Percentiles rank a stretch among this genome's conserved stretches.
Conservation (phyloP, 139 green algal species). For the Picochlorum sp. region DNA sequence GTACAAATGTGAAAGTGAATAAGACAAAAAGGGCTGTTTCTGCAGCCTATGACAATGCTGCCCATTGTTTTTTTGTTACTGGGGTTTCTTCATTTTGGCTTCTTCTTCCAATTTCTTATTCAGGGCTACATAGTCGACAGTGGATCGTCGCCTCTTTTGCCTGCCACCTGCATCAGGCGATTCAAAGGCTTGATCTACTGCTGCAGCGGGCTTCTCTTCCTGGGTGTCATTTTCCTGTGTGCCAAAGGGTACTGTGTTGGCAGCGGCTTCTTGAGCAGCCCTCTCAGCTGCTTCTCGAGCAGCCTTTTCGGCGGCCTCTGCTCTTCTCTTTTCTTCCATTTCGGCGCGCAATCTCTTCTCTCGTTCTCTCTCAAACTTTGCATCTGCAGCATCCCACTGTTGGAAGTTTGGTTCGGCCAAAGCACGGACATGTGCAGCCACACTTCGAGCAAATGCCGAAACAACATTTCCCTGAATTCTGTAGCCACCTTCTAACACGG, state of each 20-base stretch:
- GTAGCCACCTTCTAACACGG: slow-evolving; percentile 85
- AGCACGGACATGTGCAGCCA: slow-evolving; percentile 74
- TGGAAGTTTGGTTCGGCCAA: slow-evolving; percentile 45
- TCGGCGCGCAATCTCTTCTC: slow-evolving; percentile 28
- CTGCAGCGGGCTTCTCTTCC: not conserved
- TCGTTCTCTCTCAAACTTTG: slow-evolving; percentile 33
- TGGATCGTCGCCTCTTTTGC: slow-evolving; percentile 42
- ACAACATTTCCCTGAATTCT: slow-evolving; percentile 68
- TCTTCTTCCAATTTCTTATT: slow-evolving; percentile 62
- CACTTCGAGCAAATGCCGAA: slow-evolving; percentile 72
- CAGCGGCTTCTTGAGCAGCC: not conserved
- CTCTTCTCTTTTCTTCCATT: slow-evolving; percentile 14
- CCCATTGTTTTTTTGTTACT: too few relatives aligned
- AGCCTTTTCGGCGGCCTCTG: not conserved
- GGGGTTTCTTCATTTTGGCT: not conserved
- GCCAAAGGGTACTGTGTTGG: not conserved
- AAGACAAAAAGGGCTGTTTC: too few relatives aligned
- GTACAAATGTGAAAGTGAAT: too few relatives aligned
- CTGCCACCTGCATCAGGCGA: slow-evolving; percentile 5
- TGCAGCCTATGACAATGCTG: too few relatives aligned
- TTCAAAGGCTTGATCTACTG: not conserved
- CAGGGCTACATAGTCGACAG: slow-evolving; percentile 64
- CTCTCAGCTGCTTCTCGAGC: not conserved
- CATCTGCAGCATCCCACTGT: slow-evolving; percentile 32
- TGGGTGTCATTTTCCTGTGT: slow-evolving; percentile 1